Base-by-base conservation (phyloP, 495 filamentous ascomycete species). In the Penicillium roqueforti region DNA sequence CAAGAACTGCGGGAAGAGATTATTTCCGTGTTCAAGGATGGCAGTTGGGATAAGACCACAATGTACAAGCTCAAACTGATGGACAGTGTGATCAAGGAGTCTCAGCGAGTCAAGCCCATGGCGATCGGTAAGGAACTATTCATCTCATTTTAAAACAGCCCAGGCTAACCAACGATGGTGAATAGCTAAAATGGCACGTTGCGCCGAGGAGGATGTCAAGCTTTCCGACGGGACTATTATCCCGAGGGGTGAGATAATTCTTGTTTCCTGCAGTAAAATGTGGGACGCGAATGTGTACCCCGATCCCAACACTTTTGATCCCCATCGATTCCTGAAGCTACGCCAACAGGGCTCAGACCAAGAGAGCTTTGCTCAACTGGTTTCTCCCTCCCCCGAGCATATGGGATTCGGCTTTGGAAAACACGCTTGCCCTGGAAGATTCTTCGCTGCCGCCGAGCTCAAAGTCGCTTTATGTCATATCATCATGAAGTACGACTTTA, bases 351-450 rank as follows among this genome's bases (percentile, higher is more conserved):
- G 11, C 48, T 62, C 1, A 69, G 68, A 20, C 20, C 55, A 67
- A 8, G 71, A 73, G 39, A 59, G 58, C 11, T 13, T 38, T 3
- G 65, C 67, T 10, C 74, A 78, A 36, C 46, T 77, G 9, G 71
- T 74, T 1, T 60, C 62, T 9, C 67, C 75, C 0, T 68, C 60
- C 14, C 49, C 63, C 1, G 59, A 76, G 23, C 62, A 73, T 42
- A 48, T 77, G 14, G 62, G 60, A 0, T 81, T 78, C 48, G 77
- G 78, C 0, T 57, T 67, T n/a, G 79, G 78, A 2, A 63, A 61
- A 29, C 76, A 82, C 46, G 78, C 80, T 0, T 81, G 77, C 40
- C 77, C 78, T 0, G 78, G 78, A 1, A 55, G 78, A 7, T 76
- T 78, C 53, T 75, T 81, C 49, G 78, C 74, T 18, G 54, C 60